A percentile compares a stretch with the other conserved stretches of the same genome.
phyloP scores from a whole-genome alignment of 306 rosid genomes.

The Cercis canadensis region DNA sequence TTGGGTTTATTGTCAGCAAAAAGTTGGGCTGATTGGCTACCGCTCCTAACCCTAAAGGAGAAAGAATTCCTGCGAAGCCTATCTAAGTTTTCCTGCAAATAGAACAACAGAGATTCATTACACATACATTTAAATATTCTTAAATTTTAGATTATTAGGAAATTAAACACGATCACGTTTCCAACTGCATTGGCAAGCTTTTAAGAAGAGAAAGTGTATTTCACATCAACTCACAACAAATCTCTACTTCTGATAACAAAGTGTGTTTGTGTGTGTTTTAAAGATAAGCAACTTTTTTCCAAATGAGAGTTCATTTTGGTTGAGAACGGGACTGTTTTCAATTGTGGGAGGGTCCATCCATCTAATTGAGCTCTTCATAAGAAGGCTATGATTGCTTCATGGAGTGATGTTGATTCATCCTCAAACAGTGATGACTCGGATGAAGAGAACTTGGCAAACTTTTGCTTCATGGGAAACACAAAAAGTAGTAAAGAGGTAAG shows the following conservation, averaged over 20 bases:
- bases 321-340: no score
- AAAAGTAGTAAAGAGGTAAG: no score
- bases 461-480: no score
- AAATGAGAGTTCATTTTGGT: no score
- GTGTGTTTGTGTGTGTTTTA: no score
- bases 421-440: no score
- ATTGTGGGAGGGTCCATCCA: no score
- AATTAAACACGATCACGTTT: conserved; percentile 27
- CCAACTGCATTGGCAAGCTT: conserved; percentile 15
- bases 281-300: no score
- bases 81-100: conserved; percentile 71
- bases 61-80: conserved; percentile 56
- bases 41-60: conserved; percentile 58
- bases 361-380: no score
- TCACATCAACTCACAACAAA: conserved; percentile 4
- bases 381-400: no score
- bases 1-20: conserved; percentile 67
- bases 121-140: background rate
- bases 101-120: conserved; percentile 29
- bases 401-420: no score
- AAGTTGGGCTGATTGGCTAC: conserved; percentile 95
- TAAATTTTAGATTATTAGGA: conserved; percentile 19
- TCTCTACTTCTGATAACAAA: conserved; percentile 11
- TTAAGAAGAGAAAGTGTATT: conserved; percentile 8
- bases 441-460: no score